Conservation (phyloP, 768 basidiomycete genomes). For the Leccinum rimulosum region DNA sequence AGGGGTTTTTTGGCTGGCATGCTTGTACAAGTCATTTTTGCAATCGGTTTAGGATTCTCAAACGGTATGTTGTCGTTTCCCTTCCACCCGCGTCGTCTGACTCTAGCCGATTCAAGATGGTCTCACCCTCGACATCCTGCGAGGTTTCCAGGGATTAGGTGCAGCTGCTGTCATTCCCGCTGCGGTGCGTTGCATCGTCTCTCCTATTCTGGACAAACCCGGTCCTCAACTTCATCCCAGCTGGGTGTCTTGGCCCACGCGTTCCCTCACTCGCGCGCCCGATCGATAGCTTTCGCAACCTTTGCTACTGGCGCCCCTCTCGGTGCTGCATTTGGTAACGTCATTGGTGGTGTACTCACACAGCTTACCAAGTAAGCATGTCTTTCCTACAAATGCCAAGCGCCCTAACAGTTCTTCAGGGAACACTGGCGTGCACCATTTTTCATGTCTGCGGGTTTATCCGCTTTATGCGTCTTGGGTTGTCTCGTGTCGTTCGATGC, state of each 20-base stretch:
- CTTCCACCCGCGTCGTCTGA: too few relatives aligned
- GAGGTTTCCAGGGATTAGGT: conserved; percentile 84
- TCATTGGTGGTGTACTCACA: conserved; percentile 68
- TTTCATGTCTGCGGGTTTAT: conserved; percentile 59
- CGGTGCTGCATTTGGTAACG: conserved; percentile 68
- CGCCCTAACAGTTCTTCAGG: conserved; percentile 14
- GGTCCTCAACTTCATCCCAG: conserved; percentile 31
- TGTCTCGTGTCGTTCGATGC: conserved; percentile 60
- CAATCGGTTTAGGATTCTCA: conserved; percentile 64
- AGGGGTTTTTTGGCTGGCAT: conserved; percentile 63
- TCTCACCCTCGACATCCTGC: conserved; percentile 62
- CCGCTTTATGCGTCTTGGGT: conserved; percentile 47
- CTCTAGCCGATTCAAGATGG: conserved; percentile 41
- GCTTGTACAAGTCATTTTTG: conserved; percentile 49
- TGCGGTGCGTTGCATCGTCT: conserved; percentile 42
- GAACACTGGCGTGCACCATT: conserved; percentile 67
- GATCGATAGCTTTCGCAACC: conserved; percentile 77
- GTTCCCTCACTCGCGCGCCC: conserved; percentile 65
- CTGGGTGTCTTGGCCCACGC: conserved; percentile 79
- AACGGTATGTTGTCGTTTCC: conserved; percentile 35
- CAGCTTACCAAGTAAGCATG: conserved; percentile 42
- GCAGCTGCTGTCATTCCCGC: conserved; percentile 74
- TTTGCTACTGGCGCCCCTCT: conserved; percentile 85
- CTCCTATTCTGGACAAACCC: neutral
- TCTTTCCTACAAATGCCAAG: neutral